Base-by-base conservation (phyloP, 2,329 filamentous ascomycete species). In the Aurifilum marmelostoma region DNA sequence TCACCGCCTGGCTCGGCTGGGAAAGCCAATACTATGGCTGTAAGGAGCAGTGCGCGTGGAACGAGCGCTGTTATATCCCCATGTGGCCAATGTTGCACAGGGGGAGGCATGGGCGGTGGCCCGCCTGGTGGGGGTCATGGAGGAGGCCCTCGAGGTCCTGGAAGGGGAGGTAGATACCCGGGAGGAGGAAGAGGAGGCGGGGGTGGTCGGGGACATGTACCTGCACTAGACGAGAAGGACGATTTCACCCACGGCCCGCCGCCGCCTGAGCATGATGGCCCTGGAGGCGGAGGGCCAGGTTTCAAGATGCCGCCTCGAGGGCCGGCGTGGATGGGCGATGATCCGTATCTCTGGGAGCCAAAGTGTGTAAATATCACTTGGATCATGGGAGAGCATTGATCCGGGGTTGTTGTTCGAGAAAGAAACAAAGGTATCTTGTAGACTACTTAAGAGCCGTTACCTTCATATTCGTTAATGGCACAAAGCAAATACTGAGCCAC, bases 1-100 rank as follows among this genome's bases (percentile, higher is more conserved):
- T 85, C 14, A 80, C 81, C 73, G 82, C 83, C 1, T 86, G 83
- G 83, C 76, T 85, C 0, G 83, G 83, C 6, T 86, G 83, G 83
- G 81, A 80, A 47, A 81, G 81, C 37, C 80, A 83, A 73, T 83
- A 81, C 74, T 76, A 78, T 1, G 75, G 76, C 11, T 85, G 83
- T 69, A 71, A 77, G 3, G 73, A 77, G 39, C 77, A 77, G 54
- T 85, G 83, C 68, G 79, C 71, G 4, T 79, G 77, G 74, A 79
- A 82, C 67, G 81, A 84, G 72, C 77, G 79, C 16, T 85, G 83
- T 72, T 84, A 79, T 69, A 83, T 85, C 52, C 83, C 83, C 1
- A 85, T 85, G 80, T 85, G 83, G 83, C 83, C 83, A 1, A 70
- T 83, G 70, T 69, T 76, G 60, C 70, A 41, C 43, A 70, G 63